A percentile compares a stretch with the other conserved stretches of the same genome.
These are phyloP conservation scores for Chlamydomonas sp. DNA, from an alignment of 139 green algal genomes.

Conservation along the genomic window DNA sequence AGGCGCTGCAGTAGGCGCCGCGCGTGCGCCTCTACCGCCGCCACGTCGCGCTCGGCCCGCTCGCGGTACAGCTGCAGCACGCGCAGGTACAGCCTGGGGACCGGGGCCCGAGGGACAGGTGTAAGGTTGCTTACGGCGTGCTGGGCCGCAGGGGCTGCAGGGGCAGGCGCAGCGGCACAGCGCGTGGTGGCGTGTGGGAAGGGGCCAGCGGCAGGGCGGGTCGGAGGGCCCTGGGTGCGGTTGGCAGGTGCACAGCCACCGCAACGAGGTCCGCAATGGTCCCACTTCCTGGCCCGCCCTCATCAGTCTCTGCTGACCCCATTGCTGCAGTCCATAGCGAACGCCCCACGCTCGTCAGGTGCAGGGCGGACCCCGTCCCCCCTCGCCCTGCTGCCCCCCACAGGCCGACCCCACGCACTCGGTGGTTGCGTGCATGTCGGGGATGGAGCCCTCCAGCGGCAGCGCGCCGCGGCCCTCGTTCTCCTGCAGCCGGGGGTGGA, in stretches of 20 bases:
- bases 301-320: no score
- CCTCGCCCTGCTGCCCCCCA: not conserved
- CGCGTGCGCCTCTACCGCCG: slow-evolving; percentile 73
- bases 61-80: slow-evolving; percentile 89
- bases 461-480: slow-evolving; percentile 60
- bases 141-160: not conserved
- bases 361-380: not conserved
- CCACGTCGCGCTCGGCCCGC: slow-evolving; percentile 77
- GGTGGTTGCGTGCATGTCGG: slow-evolving; percentile 96
- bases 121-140: not conserved
- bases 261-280: no score
- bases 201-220: no score
- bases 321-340: not conserved
- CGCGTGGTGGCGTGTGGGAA: not conserved
- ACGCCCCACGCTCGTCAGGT: no score
- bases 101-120: not conserved
- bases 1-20: slow-evolving; percentile 59
- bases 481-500: slow-evolving; percentile 26
- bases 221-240: no score
- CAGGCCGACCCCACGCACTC: slow-evolving; percentile 52
- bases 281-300: no score
- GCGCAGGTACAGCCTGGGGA: slow-evolving; percentile 77
- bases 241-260: no score
- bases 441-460: slow-evolving; percentile 87
- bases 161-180: not conserved